These are phyloP conservation scores for Penicillium rolfsii DNA, from an alignment of 2,329 filamentous ascomycete species.

Conservation along the genomic window DNA sequence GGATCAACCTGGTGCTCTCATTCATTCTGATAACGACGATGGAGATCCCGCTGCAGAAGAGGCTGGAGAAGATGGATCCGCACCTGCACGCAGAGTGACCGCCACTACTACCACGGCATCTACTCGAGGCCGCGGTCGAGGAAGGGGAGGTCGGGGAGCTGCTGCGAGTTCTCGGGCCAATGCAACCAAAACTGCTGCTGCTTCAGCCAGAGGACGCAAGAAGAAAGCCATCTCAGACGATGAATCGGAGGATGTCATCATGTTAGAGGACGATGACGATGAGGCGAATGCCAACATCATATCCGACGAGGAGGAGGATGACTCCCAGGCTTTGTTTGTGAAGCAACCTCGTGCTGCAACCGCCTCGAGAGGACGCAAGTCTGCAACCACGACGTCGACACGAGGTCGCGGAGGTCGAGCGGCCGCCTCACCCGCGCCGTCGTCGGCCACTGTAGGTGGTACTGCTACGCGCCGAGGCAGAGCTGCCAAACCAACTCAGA, in stretches of 20 bases:
- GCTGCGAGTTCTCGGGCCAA: conserved; percentile 41
- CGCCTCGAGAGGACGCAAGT: conserved; percentile 31
- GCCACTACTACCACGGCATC: conserved; percentile 44
- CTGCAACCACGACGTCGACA: conserved; percentile 26
- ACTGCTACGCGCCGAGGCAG: conserved; percentile 33
- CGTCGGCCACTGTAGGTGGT: conserved; percentile 37
- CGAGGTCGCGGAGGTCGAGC: conserved; percentile 33
- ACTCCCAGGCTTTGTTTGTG: conserved; percentile 48
- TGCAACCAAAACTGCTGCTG: conserved; percentile 36
- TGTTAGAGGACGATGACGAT: conserved; percentile 42
- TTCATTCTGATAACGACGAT: conserved; percentile 56
- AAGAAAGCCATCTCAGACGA: conserved; percentile 43
- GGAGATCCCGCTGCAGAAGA: conserved; percentile 52
- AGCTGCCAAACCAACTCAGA: conserved; percentile 40
- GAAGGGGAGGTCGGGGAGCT: conserved; percentile 48
- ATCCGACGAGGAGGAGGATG: conserved; percentile 37
- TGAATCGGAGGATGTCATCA: conserved; percentile 45
- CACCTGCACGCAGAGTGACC: conserved; percentile 27
- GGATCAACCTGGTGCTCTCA: conserved; percentile 70
- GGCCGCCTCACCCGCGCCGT: conserved; percentile 39
- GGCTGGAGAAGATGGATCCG: conserved; percentile 52
- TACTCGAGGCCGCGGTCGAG: conserved; percentile 53
- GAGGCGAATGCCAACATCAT: conserved; percentile 35
- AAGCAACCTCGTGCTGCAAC: conserved; percentile 39
- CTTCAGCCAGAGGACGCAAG: conserved; percentile 32